Conservation (phyloP, 371 early-diverging fungal species). For the Cokeromyces recurvatus region DNA sequence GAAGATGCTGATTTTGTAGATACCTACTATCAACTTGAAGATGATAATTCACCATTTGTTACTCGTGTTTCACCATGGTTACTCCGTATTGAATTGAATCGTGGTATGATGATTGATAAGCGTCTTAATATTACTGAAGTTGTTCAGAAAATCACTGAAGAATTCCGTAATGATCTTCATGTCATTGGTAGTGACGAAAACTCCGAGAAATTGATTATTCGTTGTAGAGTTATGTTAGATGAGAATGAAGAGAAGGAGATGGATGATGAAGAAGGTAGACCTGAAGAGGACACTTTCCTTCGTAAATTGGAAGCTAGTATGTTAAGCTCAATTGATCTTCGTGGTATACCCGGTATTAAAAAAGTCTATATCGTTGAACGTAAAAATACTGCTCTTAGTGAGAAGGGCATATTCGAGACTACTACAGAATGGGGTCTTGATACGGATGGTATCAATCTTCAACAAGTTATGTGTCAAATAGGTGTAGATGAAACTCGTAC, state of each 20-base stretch:
- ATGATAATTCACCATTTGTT: slow-evolving; percentile 53
- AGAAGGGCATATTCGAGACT: slow-evolving; percentile 65
- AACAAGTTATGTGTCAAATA: slow-evolving; percentile 81
- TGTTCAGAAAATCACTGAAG: slow-evolving; percentile 67
- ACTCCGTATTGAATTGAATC: slow-evolving; percentile 89
- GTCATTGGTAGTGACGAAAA: slow-evolving; percentile 94
- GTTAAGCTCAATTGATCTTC: slow-evolving; percentile 81
- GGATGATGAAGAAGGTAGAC: slow-evolving; percentile 61
- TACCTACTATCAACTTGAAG: slow-evolving; percentile 87
- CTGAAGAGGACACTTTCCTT: slow-evolving; percentile 90
- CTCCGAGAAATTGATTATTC: slow-evolving; percentile 83
- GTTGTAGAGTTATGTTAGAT: slow-evolving; percentile 80
- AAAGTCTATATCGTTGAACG: slow-evolving; percentile 91
- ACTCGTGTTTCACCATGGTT: slow-evolving; percentile 90
- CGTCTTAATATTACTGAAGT: slow-evolving; percentile 83
- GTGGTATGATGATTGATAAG: slow-evolving; percentile 88
- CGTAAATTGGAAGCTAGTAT: slow-evolving; percentile 81
- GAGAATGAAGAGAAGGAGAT: slow-evolving; percentile 57
- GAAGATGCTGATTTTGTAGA: slow-evolving; percentile 94
- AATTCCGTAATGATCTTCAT: slow-evolving; percentile 72
- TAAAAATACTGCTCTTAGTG: slow-evolving; percentile 52
- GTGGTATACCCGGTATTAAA: slow-evolving; percentile 88
- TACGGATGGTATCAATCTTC: slow-evolving; percentile 96
- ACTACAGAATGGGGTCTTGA: slow-evolving; percentile 87
- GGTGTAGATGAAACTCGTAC: slow-evolving; percentile 83